Conservation (phyloP, 495 filamentous ascomycete genomes). For the Daldinia caldariorum region DNA sequence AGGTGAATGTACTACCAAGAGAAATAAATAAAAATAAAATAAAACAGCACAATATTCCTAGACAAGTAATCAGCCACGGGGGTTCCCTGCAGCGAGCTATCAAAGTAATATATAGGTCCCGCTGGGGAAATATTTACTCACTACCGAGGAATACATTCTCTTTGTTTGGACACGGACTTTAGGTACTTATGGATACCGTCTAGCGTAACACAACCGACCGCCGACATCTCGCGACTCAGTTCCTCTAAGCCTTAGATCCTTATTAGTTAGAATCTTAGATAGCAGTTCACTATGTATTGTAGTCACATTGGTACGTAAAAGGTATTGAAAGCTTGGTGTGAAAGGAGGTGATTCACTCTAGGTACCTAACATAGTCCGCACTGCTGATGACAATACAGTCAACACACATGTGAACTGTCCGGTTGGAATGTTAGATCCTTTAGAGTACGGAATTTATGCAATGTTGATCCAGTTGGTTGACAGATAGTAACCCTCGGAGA, state of each 20-base stretch:
- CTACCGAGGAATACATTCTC: background rate
- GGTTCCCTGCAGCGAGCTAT: background rate
- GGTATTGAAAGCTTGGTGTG: background rate
- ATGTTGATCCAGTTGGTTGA: conserved; percentile 3
- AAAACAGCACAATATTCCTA: background rate
- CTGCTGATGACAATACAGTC: too few species aligned
- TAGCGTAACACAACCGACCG: conserved; percentile 6
- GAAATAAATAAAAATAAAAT: too few species aligned
- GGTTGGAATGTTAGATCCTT: conserved; percentile 3
- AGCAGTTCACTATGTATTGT: background rate
- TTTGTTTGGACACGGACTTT: conserved; percentile 19
- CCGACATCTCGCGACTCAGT: conserved; percentile 5
- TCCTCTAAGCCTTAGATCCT: background rate
- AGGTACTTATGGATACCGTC: conserved; percentile 18
- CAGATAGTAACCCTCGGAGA: too few species aligned
- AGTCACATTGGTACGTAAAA: background rate
- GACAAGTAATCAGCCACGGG: background rate
- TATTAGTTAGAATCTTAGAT: too few species aligned
- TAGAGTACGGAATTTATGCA: background rate
- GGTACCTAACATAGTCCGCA: too few species aligned
- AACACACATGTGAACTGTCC: background rate
- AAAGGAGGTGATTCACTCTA: background rate
- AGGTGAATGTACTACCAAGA: too few species aligned
- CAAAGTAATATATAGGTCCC: conserved; percentile 8
- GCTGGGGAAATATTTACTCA: conserved; percentile 4